These are phyloP conservation scores for Candida yuanshanica DNA, from an alignment of 805 yeast genomes.

Conservation along the genomic window DNA sequence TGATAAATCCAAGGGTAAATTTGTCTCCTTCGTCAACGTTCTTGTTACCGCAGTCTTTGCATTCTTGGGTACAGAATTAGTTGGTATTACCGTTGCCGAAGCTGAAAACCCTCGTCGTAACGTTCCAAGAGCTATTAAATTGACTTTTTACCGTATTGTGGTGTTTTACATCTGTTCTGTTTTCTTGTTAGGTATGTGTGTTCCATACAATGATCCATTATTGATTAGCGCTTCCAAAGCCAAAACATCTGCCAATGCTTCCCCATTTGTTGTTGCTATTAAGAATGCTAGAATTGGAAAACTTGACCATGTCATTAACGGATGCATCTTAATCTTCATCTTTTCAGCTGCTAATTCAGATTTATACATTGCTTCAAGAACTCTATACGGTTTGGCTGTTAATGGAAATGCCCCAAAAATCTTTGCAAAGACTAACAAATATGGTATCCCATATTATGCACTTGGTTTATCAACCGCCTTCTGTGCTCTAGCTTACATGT, in stretches of 20 bases:
- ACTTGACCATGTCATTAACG: slow-evolving; percentile 72
- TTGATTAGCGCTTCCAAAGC: slow-evolving; percentile 50
- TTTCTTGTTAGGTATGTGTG: slow-evolving; percentile 58
- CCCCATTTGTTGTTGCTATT: slow-evolving; percentile 78
- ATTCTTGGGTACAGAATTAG: slow-evolving; percentile 61
- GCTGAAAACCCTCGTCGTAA: slow-evolving; percentile 40
- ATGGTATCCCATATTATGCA: slow-evolving; percentile 67
- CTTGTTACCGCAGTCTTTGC: slow-evolving; percentile 66
- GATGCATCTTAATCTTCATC: slow-evolving; percentile 69
- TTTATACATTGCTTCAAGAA: slow-evolving; percentile 72
- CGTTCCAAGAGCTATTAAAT: slow-evolving; percentile 44
- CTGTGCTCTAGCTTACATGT: slow-evolving; percentile 67
- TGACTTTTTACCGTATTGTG: slow-evolving; percentile 67
- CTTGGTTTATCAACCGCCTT: slow-evolving; percentile 44
- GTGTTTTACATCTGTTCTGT: slow-evolving; percentile 59
- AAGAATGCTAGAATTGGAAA: slow-evolving; percentile 55
- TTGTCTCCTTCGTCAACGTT: slow-evolving; percentile 48
- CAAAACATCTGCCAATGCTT: slow-evolving; percentile 56
- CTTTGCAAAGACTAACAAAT: slow-evolving; percentile 57
- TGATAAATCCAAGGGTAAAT: slow-evolving; percentile 40
- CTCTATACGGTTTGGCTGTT: slow-evolving; percentile 63
- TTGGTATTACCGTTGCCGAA: slow-evolving; percentile 46
- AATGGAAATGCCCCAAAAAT: slow-evolving; percentile 71
- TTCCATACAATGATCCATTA: slow-evolving; percentile 54
- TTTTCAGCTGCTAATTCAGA: slow-evolving; percentile 81